phyloP scores from a whole-genome alignment of 805 yeast genomes.

The Kluyveromyces starmeri region DNA sequence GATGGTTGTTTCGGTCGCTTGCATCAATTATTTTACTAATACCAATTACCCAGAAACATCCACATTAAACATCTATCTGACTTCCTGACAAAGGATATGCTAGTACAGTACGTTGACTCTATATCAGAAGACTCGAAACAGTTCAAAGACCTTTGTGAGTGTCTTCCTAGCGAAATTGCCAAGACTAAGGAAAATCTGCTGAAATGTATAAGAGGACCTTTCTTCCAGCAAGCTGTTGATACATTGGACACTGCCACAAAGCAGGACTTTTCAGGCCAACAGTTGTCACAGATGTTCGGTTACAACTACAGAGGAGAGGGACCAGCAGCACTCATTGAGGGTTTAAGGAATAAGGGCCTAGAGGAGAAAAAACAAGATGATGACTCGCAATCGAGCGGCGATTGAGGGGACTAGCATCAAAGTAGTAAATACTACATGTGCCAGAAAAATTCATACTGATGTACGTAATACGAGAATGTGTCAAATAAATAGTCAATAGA shows the following conservation, averaged over 20 bases:
- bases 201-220: constrained; percentile 10
- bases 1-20: no score
- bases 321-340: constrained; percentile 6
- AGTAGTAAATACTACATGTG: no score
- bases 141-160: constrained; percentile 4
- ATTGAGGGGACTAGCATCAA: no score
- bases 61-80: constrained; percentile 7
- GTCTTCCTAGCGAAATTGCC: constrained; percentile 5
- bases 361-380: constrained; percentile 4
- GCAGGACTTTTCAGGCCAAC: constrained; percentile 7
- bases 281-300: constrained; percentile 7
- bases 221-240: constrained; percentile 8
- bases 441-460: no score
- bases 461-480: no score
- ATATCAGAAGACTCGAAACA: constrained; percentile 6
- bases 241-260: constrained; percentile 5
- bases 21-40: constrained; percentile 1
- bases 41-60: background rate
- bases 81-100: constrained; percentile 7
- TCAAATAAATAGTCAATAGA: no score
- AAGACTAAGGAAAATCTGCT: constrained; percentile 6
- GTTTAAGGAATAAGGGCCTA: constrained; percentile 7
- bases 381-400: constrained; percentile 1
- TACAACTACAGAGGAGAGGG: constrained; percentile 8
- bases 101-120: constrained; percentile 7